Percentiles rank a stretch among this genome's conserved stretches.
Conservation (phyloP, 805 yeast species). For the Osmozyma mogii region DNA sequence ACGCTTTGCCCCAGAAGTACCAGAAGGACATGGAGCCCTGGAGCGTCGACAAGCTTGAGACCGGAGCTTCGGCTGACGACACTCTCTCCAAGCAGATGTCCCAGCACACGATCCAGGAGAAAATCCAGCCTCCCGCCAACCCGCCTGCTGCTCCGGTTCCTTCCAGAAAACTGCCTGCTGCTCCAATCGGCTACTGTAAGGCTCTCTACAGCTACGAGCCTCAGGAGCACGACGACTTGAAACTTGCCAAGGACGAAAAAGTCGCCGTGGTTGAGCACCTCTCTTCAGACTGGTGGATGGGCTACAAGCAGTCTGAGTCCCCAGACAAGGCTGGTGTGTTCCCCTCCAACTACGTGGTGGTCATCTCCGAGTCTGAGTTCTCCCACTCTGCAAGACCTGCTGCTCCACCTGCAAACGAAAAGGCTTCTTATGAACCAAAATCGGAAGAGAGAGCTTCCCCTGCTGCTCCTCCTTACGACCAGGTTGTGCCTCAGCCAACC, state of each 20-base stretch:
- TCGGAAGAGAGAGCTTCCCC: constrained; percentile 4
- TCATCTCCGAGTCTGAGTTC: constrained; percentile 29
- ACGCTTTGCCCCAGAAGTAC: constrained; percentile 51
- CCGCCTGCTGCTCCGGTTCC: constrained; percentile 10
- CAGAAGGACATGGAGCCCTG: constrained; percentile 43
- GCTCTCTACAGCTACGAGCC: constrained; percentile 72
- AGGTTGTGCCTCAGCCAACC: constrained; percentile 13
- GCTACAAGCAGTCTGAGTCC: constrained; percentile 35
- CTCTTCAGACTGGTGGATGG: constrained; percentile 90
- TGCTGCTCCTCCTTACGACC: constrained; percentile 8
- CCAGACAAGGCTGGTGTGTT: constrained; percentile 64
- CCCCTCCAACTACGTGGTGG: constrained; percentile 76
- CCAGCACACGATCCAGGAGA: constrained; percentile 8
- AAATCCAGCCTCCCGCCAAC: constrained; percentile 14
- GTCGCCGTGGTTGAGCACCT: constrained; percentile 63
- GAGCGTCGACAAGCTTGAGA: constrained; percentile 27
- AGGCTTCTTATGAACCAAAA: constrained; percentile 10
- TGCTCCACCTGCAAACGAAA: constrained; percentile 14
- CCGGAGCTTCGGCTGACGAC: constrained; percentile 3
- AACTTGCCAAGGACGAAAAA: constrained; percentile 57
- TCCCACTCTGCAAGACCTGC: constrained; percentile 4
- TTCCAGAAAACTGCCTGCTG: neutral
- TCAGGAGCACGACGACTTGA: constrained; percentile 69
- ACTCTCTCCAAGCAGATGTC: constrained; percentile 7
- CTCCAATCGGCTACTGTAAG: constrained; percentile 34